phyloP scores from a whole-genome alignment of 331 rosid genomes.

The Quercus phellos region DNA sequence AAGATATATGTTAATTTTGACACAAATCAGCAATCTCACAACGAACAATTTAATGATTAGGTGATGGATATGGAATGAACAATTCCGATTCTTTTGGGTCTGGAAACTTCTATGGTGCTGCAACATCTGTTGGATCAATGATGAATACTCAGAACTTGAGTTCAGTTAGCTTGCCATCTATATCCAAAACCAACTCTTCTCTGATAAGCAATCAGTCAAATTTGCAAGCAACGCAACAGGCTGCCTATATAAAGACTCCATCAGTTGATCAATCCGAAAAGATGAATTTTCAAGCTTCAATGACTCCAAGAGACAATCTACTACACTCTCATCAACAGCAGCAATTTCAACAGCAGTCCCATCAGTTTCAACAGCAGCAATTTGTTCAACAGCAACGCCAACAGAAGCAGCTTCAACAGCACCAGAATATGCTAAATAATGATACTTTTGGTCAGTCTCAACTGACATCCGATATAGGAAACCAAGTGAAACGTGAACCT shows the following conservation, averaged over 20 bases:
- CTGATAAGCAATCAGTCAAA: conserved; percentile 55
- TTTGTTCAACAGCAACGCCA: conserved; percentile 50
- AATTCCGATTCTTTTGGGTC: conserved; percentile 62
- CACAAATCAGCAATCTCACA: conserved; percentile 22
- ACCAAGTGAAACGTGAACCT: conserved; percentile 63
- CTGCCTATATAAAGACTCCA: conserved; percentile 54
- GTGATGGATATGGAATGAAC: conserved; percentile 72
- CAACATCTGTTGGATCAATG: conserved; percentile 64
- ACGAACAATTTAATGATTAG: conserved; percentile 40
- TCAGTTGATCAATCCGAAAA: conserved; percentile 60
- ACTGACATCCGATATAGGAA: conserved; percentile 42
- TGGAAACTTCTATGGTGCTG: conserved; percentile 61
- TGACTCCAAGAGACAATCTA: conserved; percentile 54
- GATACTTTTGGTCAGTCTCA: conserved; percentile 64
- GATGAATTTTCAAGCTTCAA: conserved; percentile 60
- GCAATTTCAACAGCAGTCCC: conserved; percentile 64
- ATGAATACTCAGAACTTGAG: conserved; percentile 58
- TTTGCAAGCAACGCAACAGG: conserved; percentile 58
- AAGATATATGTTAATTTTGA: conserved; percentile 5
- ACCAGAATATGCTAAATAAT: conserved; percentile 50
- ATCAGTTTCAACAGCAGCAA: conserved; percentile 67
- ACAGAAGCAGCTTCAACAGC: conserved; percentile 56
- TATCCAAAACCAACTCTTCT: conserved; percentile 56
- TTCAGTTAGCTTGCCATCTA: conserved; percentile 54
- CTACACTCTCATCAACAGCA: conserved; percentile 59